Percentiles rank a stretch among this genome's conserved stretches.
phyloP scores from a whole-genome alignment of 345 rosid genomes.

The Salix exigua region DNA sequence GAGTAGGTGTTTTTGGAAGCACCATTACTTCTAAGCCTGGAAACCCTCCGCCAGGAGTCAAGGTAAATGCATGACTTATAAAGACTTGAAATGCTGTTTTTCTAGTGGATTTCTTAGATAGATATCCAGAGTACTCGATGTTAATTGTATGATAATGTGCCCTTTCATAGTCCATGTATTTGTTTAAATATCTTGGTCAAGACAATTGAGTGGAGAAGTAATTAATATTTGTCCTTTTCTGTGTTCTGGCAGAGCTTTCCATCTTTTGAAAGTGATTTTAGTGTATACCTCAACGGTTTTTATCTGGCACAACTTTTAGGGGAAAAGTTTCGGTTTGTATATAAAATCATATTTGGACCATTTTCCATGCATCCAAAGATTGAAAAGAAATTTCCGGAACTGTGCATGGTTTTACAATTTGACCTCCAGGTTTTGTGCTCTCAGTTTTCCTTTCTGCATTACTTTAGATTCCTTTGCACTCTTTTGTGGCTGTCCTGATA shows the following conservation, averaged over 20 bases:
- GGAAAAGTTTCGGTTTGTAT: neutral
- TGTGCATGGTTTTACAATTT: neutral
- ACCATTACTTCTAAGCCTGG: conserved; percentile 39
- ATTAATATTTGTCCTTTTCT: neutral
- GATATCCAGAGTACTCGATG: neutral
- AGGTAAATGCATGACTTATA: conserved; percentile 35
- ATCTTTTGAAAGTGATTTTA: neutral
- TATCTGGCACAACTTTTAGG: neutral
- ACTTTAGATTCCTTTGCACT: neutral
- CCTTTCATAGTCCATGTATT: neutral
- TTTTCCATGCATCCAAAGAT: neutral
- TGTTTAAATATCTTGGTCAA: neutral
- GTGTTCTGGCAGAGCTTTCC: neutral
- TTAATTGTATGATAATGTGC: neutral
- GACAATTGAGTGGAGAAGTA: neutral
- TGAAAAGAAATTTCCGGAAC: too few species aligned
- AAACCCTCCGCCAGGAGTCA: conserved; percentile 48
- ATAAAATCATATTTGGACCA: neutral
- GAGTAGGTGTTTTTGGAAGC: conserved; percentile 42
- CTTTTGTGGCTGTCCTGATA: neutral
- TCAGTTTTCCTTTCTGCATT: neutral
- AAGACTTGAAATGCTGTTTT: neutral
- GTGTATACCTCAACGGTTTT: neutral
- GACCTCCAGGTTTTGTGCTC: neutral
- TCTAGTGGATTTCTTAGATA: neutral